Evolutionary conservation across 2,329 filamentous ascomycete genomes (phyloP).

Genomic region (Verticillium zaregamsianum): DNA sequence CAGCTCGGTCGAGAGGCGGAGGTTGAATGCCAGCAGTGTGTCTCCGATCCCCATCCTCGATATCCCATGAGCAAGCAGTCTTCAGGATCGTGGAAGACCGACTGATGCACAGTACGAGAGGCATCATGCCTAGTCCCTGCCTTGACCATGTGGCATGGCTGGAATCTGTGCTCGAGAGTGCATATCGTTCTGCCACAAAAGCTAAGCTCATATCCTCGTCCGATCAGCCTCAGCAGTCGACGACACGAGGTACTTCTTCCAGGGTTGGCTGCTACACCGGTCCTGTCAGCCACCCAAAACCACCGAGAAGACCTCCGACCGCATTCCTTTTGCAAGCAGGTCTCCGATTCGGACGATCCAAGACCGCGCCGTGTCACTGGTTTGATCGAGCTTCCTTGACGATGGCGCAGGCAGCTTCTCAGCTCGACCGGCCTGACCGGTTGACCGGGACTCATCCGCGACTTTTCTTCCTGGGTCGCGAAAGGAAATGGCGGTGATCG

Average conservation of each 20-base stretch:
- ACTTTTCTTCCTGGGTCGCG: constrained; percentile 4
- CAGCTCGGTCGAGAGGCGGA: background rate
- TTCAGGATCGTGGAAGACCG: background rate
- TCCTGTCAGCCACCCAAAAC: background rate
- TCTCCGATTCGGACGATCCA: background rate
- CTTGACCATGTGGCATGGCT: constrained; percentile 11
- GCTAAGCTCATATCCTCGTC: background rate
- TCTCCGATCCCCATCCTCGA: background rate
- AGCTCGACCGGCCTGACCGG: background rate
- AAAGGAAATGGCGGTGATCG: constrained; percentile 14
- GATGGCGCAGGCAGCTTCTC: background rate
- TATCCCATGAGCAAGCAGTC: background rate
- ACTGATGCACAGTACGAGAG: background rate
- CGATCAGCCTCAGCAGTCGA: background rate
- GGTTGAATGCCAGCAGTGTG: too few relatives aligned
- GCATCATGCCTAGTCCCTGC: constrained; percentile 6
- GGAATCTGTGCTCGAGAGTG: constrained; percentile 4
- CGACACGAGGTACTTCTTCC: background rate
- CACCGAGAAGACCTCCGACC: background rate
- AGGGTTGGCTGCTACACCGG: background rate
- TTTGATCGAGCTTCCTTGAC: background rate
- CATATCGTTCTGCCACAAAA: background rate
- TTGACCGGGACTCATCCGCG: background rate
- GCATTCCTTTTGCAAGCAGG: background rate
- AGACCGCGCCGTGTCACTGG: background rate